phyloP scores from a whole-genome alignment of 352 stramenopile genomes.

The Pythium graminicola region DNA sequence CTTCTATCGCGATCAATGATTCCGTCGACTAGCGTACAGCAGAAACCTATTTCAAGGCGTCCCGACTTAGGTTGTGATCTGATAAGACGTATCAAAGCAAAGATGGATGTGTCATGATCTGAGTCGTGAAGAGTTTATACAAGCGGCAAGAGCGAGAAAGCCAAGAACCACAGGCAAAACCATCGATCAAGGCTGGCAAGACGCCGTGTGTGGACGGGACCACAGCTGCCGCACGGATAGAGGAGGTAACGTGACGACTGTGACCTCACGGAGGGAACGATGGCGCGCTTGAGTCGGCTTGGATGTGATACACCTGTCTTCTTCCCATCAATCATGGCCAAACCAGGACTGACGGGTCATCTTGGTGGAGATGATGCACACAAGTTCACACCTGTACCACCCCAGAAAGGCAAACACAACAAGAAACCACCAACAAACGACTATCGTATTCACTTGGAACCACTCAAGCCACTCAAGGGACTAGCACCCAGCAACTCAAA shows the following conservation, averaged over 20 bases:
- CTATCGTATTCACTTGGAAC: conserved; percentile 58
- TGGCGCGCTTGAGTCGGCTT: conserved; percentile 33
- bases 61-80: neutral
- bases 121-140: neutral
- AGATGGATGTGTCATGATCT: conserved; percentile 2
- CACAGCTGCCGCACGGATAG: too few species aligned
- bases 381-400: conserved; percentile 40
- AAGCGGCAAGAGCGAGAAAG: too few species aligned
- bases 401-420: conserved; percentile 42
- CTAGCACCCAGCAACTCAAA: conserved; percentile 13
- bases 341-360: conserved; percentile 13
- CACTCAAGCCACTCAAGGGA: conserved; percentile 39
- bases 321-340: conserved; percentile 45
- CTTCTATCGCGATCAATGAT: too few species aligned
- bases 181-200: too few species aligned
- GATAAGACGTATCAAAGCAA: conserved; percentile 13
- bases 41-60: neutral
- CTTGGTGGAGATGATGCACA: conserved; percentile 19
- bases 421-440: conserved; percentile 47
- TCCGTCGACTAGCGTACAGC: too few species aligned
- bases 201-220: too few species aligned
- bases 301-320: conserved; percentile 37
- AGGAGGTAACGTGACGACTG: neutral
- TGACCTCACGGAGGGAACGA: neutral
- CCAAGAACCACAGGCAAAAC: too few species aligned